Evolutionary conservation across 768 basidiomycete genomes (phyloP), one percentile per base, ranked within the genome.

Genomic region (Arthromyces matolae): DNA sequence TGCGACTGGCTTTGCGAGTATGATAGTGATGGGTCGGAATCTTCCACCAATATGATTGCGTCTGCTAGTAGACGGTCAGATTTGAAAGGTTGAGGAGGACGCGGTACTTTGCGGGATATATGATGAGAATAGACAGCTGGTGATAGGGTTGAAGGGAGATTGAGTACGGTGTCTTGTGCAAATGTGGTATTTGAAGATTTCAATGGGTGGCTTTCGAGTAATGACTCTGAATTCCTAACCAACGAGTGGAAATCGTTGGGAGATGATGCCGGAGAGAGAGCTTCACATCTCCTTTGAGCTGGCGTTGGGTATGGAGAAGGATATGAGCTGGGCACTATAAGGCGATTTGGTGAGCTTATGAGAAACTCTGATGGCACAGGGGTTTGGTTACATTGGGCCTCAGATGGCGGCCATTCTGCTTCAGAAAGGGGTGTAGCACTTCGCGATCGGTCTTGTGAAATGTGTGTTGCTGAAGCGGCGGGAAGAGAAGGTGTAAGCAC

Each of bases 1-100:
- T 69, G 67, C 10, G 62, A 60, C 27, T 62, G 59, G 54, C 62
- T 54, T 43, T 70, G 70, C 2, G 68, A 70, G 25, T 63, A 63
- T 8, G 63, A 60, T 27, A 58, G 65, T 1, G 78, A 81, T 1
- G 72, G 70, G 53, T 83, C 80, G 8, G 80, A 80, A 55, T 80
- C 76, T 3, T 80, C 79, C 7, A 71, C 80, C 19, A 82, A 60
- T n/a, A 82, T 68, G 14, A 66, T 69, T 24, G 60, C 68, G 19
- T 69, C 73, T 37, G 58, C 55, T 43, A 50, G 41, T 42, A 49
- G 60, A 59, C 29, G 68, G 59, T 35, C 34, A n/a, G 50, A 45
- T 34, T 35, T 47, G 39, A 56, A 57, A 19, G 72, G 66, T 49
- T 63, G 66, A 4, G 62, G 60, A 7, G 80, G 76, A 6, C 68